Base-by-base conservation (phyloP, 345 rosid genomes). In the Hypericum androsaemum region DNA sequence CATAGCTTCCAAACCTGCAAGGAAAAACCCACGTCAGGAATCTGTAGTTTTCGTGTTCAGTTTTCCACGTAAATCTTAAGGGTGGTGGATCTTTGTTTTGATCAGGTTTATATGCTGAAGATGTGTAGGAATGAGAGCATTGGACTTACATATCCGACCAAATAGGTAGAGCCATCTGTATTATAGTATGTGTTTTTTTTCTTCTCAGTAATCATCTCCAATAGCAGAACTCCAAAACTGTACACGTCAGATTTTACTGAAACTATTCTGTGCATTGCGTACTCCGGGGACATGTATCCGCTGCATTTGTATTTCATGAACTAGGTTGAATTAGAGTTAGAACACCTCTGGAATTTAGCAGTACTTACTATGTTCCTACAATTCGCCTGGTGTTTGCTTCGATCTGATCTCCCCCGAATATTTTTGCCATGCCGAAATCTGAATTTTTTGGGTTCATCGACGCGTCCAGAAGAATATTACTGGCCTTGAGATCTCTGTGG, bases 251-350 rank as follows among this genome's bases (percentile, higher is more conserved):
- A 85, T 58, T 88, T 85, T 6, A 68, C 49, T 0, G 95, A 88
- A 56, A 82, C 85, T 7, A 62, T 60, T 0, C 89, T 89, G 14
- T 55, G 64, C 87, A 79, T 70, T 12, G 89, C 95, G 22, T 88
- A 79, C 43, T 88, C 86, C 0, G 88, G 90, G 10, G 96, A 73
- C 89, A 82, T 84, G 14, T 82, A 88, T 15, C 94, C 88, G 15
- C 95, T 80, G 71, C 9, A 42, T 12, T 17, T 40, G n/a, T n/a
- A n/a, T n/a, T n/a, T n/a, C n/a, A n/a, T n/a, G n/a, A n/a, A n/a
- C n/a, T n/a, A n/a, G n/a, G n/a, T n/a, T n/a, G n/a, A n/a, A n/a
- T n/a, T n/a, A n/a, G n/a, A n/a, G n/a, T n/a, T n/a, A n/a, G n/a
- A n/a, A n/a, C n/a, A n/a, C n/a, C n/a, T n/a, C n/a, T n/a, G 6